phyloP scores from a whole-genome alignment of 306 rosid species.

The Cucurbita moschata region DNA sequence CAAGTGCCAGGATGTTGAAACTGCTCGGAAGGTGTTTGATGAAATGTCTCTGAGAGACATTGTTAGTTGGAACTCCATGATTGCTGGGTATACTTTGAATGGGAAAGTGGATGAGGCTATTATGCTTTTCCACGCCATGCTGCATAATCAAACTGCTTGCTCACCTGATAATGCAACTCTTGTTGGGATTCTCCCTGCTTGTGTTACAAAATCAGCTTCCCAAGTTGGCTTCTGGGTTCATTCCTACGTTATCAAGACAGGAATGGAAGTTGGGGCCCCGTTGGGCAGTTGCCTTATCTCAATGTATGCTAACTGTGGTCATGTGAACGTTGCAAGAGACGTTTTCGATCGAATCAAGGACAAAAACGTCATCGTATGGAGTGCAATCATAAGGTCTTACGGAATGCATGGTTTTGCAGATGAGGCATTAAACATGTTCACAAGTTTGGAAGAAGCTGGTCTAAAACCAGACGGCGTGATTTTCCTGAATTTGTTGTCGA shows the following conservation, averaged over 20 bases:
- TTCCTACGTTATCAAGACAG: constrained; percentile 40
- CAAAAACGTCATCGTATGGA: constrained; percentile 39
- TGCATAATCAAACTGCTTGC: constrained; percentile 16
- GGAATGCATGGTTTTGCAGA: constrained; percentile 50
- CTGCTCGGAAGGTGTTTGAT: constrained; percentile 39
- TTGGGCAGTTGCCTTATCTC: constrained; percentile 51
- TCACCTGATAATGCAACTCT: constrained; percentile 50
- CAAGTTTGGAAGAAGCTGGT: constrained; percentile 25
- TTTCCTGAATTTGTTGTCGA: constrained; percentile 44
- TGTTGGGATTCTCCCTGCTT: constrained; percentile 46
- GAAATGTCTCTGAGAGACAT: constrained; percentile 31
- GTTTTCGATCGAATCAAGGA: constrained; percentile 30
- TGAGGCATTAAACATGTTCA: constrained; percentile 53
- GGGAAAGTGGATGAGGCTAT: constrained; percentile 39
- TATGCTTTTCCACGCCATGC: constrained; percentile 27
- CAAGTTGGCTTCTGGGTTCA: constrained; percentile 64
- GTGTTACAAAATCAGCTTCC: constrained; percentile 37
- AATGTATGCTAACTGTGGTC: constrained; percentile 57
- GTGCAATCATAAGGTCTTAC: constrained; percentile 59
- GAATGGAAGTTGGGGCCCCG: constrained; percentile 37
- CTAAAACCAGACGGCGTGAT: constrained; percentile 34
- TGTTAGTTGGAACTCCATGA: constrained; percentile 73
- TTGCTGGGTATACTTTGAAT: constrained; percentile 44
- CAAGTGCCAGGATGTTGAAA: constrained; percentile 31
- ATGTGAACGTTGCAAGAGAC: constrained; percentile 35